Evolutionary conservation across 345 rosid species (phyloP).

Genomic region (Anacardium occidentale): DNA sequence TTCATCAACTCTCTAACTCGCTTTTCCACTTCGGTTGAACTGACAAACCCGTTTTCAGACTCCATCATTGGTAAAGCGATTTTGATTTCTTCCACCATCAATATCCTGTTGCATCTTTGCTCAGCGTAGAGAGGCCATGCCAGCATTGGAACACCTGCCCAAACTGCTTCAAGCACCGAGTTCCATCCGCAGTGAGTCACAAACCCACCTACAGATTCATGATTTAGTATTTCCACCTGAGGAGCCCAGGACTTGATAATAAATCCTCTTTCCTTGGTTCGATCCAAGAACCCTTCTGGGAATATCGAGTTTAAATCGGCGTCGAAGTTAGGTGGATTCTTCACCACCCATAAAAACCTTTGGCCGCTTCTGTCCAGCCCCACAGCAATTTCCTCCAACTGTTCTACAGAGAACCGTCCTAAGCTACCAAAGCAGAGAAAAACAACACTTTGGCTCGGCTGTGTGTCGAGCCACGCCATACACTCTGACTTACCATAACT

Average conservation of each 20-base stretch:
- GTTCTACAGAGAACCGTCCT: slow-evolving; percentile 36
- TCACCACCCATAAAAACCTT: slow-evolving; percentile 51
- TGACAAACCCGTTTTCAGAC: slow-evolving; percentile 31
- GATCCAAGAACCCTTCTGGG: slow-evolving; percentile 40
- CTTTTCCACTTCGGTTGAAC: slow-evolving; percentile 33
- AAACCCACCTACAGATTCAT: slow-evolving; percentile 52
- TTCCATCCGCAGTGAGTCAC: slow-evolving; percentile 82
- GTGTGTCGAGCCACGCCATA: slow-evolving; percentile 40
- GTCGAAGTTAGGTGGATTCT: slow-evolving; percentile 33
- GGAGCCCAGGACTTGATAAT: slow-evolving; percentile 63
- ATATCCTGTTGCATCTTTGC: slow-evolving; percentile 33
- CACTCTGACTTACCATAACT: slow-evolving; percentile 5
- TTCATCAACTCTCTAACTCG: slow-evolving; percentile 38
- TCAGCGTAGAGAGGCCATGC: slow-evolving; percentile 59
- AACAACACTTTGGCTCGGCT: slow-evolving; percentile 37
- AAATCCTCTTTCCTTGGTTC: slow-evolving; percentile 42
- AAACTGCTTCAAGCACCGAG: slow-evolving; percentile 53
- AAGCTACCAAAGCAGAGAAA: slow-evolving; percentile 49
- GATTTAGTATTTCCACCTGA: slow-evolving; percentile 50
- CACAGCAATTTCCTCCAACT: slow-evolving; percentile 43
- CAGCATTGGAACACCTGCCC: slow-evolving; percentile 52
- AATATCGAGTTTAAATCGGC: slow-evolving; percentile 23
- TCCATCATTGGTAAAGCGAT: slow-evolving; percentile 26
- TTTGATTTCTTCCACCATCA: slow-evolving; percentile 38
- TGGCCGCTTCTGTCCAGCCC: slow-evolving; percentile 44